A percentile compares a stretch with the other conserved stretches of the same genome.
These are phyloP conservation scores for Erodium moschatum DNA, from an alignment of 441 rosid species.

Conservation along the genomic window DNA sequence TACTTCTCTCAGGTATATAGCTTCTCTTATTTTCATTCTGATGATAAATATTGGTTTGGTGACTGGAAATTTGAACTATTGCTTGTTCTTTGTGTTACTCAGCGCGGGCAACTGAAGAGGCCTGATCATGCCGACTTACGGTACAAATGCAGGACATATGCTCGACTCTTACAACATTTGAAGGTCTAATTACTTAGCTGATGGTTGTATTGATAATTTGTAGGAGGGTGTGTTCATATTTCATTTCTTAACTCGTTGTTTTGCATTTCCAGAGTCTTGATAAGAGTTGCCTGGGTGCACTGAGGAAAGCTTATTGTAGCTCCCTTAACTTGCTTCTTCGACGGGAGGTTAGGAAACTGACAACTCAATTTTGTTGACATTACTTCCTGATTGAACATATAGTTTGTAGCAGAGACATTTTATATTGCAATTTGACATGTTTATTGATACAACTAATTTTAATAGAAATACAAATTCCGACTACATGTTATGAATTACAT, in stretches of 20 bases:
- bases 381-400: conserved; percentile 9
- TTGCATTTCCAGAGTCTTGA: conserved; percentile 68
- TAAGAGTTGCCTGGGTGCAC: conserved; percentile 71
- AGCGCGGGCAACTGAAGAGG: conserved; percentile 97
- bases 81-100: conserved; percentile 28
- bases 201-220: conserved; percentile 8
- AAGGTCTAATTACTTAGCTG: conserved; percentile 45
- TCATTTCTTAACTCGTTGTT: conserved; percentile 16
- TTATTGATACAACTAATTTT: too few relatives aligned
- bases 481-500: too few relatives aligned
- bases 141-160: conserved; percentile 98
- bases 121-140: conserved; percentile 99
- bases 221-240: background rate
- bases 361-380: conserved; percentile 14
- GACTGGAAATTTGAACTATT: conserved; percentile 20
- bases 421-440: too few relatives aligned
- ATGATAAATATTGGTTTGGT: conserved; percentile 12
- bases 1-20: conserved; percentile 86
- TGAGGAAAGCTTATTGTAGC: conserved; percentile 95
- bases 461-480: too few relatives aligned
- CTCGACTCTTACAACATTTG: conserved; percentile 94
- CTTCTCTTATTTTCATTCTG: conserved; percentile 12
- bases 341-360: conserved; percentile 63
- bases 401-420: too few relatives aligned
- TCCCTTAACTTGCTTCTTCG: conserved; percentile 95